Evolutionary conservation across 257 asterid species (phyloP).

Genomic region (Petrea volubilis): DNA sequence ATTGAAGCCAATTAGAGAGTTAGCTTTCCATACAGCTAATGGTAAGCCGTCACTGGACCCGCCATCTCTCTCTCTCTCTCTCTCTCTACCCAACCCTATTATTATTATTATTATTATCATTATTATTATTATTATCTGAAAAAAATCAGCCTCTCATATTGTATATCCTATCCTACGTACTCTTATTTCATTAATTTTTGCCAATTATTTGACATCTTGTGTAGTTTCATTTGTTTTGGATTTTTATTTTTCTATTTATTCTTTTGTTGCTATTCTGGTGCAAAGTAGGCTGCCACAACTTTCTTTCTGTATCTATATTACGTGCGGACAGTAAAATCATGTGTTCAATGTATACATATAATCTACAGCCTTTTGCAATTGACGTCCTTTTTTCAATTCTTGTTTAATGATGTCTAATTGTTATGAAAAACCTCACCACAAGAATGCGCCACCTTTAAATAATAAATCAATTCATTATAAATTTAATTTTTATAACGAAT

Average conservation of each 20-base stretch:
- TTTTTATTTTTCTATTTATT: neutral
- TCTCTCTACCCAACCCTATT: constrained; percentile 24
- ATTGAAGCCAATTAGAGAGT: constrained; percentile 32
- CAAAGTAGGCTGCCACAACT: neutral
- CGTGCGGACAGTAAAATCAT: neutral
- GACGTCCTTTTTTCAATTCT: too few relatives aligned
- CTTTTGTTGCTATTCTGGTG: neutral
- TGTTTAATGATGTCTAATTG: too few relatives aligned
- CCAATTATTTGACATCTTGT: neutral
- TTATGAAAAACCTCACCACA: too few relatives aligned
- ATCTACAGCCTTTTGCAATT: too few relatives aligned
- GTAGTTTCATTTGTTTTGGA: too few relatives aligned
- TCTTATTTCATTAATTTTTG: neutral
- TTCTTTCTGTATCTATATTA: neutral
- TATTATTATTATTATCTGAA: neutral
- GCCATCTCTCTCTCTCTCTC: constrained; percentile 5
- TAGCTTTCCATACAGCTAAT: constrained; percentile 63
- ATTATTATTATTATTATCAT: too few relatives aligned
- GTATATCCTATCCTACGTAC: neutral
- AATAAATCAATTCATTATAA: too few relatives aligned
- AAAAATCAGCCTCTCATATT: neutral
- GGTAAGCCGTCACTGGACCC: constrained; percentile 68
- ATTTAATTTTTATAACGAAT: too few relatives aligned
- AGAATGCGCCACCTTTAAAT: too few relatives aligned
- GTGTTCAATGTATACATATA: neutral